Conservation (phyloP, 73 alveolate genomes). For the Symbiodinium pilosum region DNA sequence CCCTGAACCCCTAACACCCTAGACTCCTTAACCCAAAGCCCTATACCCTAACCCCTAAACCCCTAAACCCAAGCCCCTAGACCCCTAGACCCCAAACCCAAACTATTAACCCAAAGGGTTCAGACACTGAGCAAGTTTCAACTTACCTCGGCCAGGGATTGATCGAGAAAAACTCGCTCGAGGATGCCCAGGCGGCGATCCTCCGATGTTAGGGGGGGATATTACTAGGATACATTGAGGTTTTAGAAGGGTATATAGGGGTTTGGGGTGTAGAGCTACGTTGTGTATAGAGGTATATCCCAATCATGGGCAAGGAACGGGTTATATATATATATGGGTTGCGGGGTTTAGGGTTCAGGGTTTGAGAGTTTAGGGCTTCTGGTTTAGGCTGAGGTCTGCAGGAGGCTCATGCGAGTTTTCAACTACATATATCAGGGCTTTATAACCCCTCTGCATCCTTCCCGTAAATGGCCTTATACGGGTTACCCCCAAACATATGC, state of each 20-base stretch:
- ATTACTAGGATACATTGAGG: too few species aligned
- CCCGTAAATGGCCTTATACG: too few species aligned
- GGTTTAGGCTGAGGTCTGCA: neutral
- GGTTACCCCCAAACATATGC: too few species aligned
- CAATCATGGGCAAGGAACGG: too few species aligned
- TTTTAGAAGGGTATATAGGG: too few species aligned
- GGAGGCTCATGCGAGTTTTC: too few species aligned
- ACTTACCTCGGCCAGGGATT: conserved; percentile 45
- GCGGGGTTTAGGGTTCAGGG: neutral
- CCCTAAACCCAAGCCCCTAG: neutral
- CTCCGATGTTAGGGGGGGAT: too few species aligned
- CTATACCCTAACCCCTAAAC: neutral
- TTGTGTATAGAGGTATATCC: too few species aligned
- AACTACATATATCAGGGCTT: too few species aligned
- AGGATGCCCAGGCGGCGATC: conserved; percentile 52
- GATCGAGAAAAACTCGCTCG: conserved; percentile 58
- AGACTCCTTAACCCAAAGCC: neutral
- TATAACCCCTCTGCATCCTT: too few species aligned
- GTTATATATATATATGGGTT: too few species aligned
- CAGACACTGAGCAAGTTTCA: neutral
- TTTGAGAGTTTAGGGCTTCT: neutral
- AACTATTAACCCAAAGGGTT: neutral
- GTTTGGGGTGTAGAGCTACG: neutral
- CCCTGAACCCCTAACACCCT: neutral
- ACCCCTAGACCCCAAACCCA: neutral